Conservation (phyloP, 371 early-diverging fungal species). For the Lichtheimia ramosa region DNA sequence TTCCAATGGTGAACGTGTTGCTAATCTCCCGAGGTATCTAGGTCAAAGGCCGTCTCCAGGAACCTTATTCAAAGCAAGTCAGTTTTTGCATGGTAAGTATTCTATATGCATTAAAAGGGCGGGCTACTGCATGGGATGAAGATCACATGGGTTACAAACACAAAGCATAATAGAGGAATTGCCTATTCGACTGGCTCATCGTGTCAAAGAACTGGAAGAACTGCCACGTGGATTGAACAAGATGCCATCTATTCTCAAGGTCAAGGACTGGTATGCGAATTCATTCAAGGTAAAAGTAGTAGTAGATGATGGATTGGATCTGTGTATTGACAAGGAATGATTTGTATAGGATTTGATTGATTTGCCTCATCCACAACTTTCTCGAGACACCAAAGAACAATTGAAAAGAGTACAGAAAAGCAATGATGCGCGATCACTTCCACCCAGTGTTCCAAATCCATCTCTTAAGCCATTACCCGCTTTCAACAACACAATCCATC, state of each 20-base stretch:
- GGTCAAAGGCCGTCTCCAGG: conserved; percentile 82
- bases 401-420: conserved; percentile 16
- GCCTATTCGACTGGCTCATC: conserved; percentile 94
- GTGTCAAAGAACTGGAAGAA: conserved; percentile 93
- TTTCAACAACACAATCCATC: conserved; percentile 14
- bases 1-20: neutral
- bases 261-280: conserved; percentile 95
- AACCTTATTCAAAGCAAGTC: conserved; percentile 86
- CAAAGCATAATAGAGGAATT: conserved; percentile 71
- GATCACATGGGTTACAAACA: neutral
- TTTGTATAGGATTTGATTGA: conserved; percentile 62
- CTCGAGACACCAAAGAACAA: conserved; percentile 33
- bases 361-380: conserved; percentile 66
- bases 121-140: conserved; percentile 3
- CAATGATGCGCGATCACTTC: conserved; percentile 17
- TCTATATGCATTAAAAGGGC: neutral
- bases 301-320: neutral
- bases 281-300: conserved; percentile 76
- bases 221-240: conserved; percentile 83
- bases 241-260: conserved; percentile 89
- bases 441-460: conserved; percentile 66
- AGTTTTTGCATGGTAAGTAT: conserved; percentile 77
- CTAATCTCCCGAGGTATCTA: conserved; percentile 20
- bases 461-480: conserved; percentile 28
- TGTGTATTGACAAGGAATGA: neutral